These are phyloP conservation scores for Acer negundo DNA, from an alignment of 345 rosid species.

Conservation along the genomic window DNA sequence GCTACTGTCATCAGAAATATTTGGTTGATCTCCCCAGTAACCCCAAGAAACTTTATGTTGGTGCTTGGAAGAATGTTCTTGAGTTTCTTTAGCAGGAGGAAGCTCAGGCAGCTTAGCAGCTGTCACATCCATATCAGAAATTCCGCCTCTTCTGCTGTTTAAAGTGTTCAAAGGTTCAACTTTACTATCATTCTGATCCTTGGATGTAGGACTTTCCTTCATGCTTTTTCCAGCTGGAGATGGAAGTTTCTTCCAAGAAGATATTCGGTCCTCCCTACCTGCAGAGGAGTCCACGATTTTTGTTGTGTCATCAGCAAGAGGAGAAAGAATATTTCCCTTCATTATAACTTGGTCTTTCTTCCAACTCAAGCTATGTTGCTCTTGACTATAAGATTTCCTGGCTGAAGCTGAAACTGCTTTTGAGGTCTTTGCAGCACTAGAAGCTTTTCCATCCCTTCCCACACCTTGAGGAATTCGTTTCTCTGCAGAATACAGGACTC, in stretches of 20 bases:
- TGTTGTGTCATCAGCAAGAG: slow-evolving; percentile 40
- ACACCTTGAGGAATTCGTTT: slow-evolving; percentile 53
- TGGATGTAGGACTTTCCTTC: slow-evolving; percentile 55
- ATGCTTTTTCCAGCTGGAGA: slow-evolving; percentile 62
- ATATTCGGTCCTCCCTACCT: slow-evolving; percentile 64
- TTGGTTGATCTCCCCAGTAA: slow-evolving; percentile 85
- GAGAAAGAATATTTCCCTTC: slow-evolving; percentile 44
- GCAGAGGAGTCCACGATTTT: slow-evolving; percentile 65
- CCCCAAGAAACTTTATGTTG: slow-evolving; percentile 94
- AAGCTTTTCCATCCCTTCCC: slow-evolving; percentile 63
- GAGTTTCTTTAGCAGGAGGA: slow-evolving; percentile 61
- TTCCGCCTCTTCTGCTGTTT: slow-evolving; percentile 37
- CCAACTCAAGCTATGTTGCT: slow-evolving; percentile 78
- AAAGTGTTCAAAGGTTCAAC: slow-evolving; percentile 44
- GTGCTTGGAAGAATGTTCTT: slow-evolving; percentile 71
- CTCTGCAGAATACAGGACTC: slow-evolving; percentile 73
- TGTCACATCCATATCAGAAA: slow-evolving; percentile 45
- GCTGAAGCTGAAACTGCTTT: slow-evolving; percentile 56
- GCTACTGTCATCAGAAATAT: slow-evolving; percentile 65
- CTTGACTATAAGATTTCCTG: slow-evolving; percentile 95
- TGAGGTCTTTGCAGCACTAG: slow-evolving; percentile 55
- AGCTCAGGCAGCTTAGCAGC: slow-evolving; percentile 45
- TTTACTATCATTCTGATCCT: slow-evolving; percentile 57
- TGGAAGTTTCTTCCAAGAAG: slow-evolving; percentile 96
- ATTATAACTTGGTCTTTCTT: slow-evolving; percentile 52